Conservation (phyloP, 1,139 yeast species). For the Meyerozyma elateridarum region DNA sequence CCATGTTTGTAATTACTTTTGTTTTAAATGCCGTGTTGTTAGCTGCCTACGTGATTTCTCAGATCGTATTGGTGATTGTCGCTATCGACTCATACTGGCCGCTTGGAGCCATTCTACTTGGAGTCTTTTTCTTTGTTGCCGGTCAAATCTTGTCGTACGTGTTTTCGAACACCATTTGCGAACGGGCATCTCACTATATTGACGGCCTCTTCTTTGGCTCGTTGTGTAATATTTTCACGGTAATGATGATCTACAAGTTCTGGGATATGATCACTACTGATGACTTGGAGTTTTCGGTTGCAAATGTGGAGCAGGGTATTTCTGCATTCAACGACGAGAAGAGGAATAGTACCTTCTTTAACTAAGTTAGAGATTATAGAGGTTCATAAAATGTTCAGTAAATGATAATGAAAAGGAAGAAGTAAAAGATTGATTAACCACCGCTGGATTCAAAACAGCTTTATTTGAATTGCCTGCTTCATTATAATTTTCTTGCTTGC, state of each 20-base stretch:
- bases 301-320: constrained; percentile 41
- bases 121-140: constrained; percentile 67
- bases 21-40: constrained; percentile 66
- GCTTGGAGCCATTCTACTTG: constrained; percentile 70
- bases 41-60: constrained; percentile 60
- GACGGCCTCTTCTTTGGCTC: constrained; percentile 89
- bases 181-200: constrained; percentile 71
- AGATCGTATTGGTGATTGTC: constrained; percentile 62
- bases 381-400: no score
- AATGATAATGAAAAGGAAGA: no score
- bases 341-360: constrained; percentile 28
- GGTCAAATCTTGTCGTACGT: constrained; percentile 77
- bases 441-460: no score
- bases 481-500: no score
- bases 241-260: constrained; percentile 92
- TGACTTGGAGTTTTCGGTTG: constrained; percentile 87
- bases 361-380: no score
- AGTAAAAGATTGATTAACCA: no score
- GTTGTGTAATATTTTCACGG: constrained; percentile 69
- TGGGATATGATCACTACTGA: constrained; percentile 98
- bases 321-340: constrained; percentile 35
- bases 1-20: constrained; percentile 65
- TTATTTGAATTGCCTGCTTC: no score
- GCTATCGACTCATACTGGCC: constrained; percentile 82
- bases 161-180: constrained; percentile 62